Percentiles rank a stretch among this genome's conserved stretches.
phyloP scores from a whole-genome alignment of 2,329 filamentous ascomycete genomes.

The Grosmannia penicillata region DNA sequence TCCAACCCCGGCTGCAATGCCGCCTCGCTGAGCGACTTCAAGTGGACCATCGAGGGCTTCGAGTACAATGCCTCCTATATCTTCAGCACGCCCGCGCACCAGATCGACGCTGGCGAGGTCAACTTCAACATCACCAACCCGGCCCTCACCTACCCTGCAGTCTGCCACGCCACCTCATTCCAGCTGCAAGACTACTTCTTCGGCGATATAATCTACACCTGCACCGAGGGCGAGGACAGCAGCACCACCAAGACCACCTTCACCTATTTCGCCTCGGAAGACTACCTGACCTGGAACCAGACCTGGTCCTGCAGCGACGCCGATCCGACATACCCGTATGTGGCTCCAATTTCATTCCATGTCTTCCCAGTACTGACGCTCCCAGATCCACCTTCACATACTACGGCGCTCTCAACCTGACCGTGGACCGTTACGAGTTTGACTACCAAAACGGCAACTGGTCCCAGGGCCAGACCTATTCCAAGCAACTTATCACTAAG shows the following conservation, averaged over 20 bases:
- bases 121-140: conserved; percentile 35
- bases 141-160: conserved; percentile 20
- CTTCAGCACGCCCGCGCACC: conserved; percentile 36
- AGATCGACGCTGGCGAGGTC: conserved; percentile 30
- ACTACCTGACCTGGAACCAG: conserved; percentile 28
- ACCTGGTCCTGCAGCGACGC: conserved; percentile 29
- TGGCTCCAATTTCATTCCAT: neutral
- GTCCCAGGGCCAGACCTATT: conserved; percentile 24
- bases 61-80: conserved; percentile 32
- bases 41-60: conserved; percentile 28
- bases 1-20: conserved; percentile 17
- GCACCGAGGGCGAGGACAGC: conserved; percentile 14
- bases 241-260: conserved; percentile 22
- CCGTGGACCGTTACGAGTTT: conserved; percentile 19
- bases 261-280: conserved; percentile 22
- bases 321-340: conserved; percentile 23
- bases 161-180: conserved; percentile 25
- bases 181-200: conserved; percentile 35
- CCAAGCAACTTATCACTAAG: conserved; percentile 19
- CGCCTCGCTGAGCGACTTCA: conserved; percentile 18
- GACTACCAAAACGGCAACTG: conserved; percentile 24
- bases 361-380: neutral
- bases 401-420: conserved; percentile 18
- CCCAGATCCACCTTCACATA: conserved; percentile 18
- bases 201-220: conserved; percentile 28